Conservation (phyloP, 2,329 filamentous ascomycete species). For the Decorospora gaudefroyi region DNA sequence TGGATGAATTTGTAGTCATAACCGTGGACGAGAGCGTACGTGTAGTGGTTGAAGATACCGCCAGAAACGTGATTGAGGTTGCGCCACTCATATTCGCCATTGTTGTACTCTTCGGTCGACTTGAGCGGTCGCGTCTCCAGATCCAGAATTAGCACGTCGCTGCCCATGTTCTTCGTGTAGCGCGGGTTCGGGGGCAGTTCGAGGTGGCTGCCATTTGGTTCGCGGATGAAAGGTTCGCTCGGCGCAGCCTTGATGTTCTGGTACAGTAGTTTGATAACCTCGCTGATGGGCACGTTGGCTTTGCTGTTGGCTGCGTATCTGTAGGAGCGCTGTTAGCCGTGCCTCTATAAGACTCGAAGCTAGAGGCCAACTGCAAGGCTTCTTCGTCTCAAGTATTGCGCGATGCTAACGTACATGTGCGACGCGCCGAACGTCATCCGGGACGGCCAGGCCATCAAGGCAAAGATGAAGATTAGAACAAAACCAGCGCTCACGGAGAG, state of each 20-base stretch:
- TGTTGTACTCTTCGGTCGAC: constrained; percentile 28
- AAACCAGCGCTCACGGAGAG: constrained; percentile 40
- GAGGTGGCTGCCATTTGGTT: constrained; percentile 20
- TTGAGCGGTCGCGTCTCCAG: constrained; percentile 37
- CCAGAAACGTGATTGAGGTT: constrained; percentile 28
- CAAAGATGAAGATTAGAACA: constrained; percentile 42
- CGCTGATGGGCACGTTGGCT: constrained; percentile 37
- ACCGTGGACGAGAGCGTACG: constrained; percentile 49
- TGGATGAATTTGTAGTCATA: constrained; percentile 55
- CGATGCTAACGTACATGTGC: constrained; percentile 31
- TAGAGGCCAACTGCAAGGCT: not conserved
- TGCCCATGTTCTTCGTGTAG: constrained; percentile 34
- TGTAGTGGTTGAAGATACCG: constrained; percentile 23
- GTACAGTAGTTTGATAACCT: constrained; percentile 30
- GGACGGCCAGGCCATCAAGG: constrained; percentile 43
- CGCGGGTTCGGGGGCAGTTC: constrained; percentile 7
- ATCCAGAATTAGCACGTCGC: constrained; percentile 37
- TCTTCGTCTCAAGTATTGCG: constrained; percentile 1
- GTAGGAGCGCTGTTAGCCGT: constrained; percentile 20
- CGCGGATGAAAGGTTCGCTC: constrained; percentile 11
- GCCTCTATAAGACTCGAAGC: no score
- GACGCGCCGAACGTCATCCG: constrained; percentile 30
- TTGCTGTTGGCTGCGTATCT: constrained; percentile 29
- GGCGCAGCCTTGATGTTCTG: constrained; percentile 23
- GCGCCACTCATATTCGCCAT: constrained; percentile 30